These are phyloP conservation scores for Punctularia strigosozonata DNA, from an alignment of 768 basidiomycete genomes.

Conservation along the genomic window DNA sequence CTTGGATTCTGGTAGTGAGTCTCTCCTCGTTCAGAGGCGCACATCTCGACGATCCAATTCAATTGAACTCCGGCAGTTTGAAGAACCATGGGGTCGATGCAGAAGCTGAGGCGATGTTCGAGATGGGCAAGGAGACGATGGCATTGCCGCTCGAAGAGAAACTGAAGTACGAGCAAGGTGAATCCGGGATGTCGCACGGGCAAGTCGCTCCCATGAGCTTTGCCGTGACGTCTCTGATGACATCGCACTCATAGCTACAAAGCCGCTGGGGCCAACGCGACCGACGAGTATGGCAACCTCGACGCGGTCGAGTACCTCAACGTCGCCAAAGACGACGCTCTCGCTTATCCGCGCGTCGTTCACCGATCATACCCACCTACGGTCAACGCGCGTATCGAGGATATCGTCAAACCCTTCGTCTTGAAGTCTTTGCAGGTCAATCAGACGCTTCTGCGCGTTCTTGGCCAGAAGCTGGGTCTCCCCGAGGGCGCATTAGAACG, in stretches of 20 bases:
- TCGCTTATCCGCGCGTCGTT: constrained; percentile 12
- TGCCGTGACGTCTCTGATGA: neutral
- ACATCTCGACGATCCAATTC: no score
- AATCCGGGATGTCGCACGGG: constrained; percentile 30
- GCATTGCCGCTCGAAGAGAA: constrained; percentile 43
- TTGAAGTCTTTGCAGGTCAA: constrained; percentile 14
- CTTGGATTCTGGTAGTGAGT: constrained; percentile 63
- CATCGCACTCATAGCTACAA: constrained; percentile 34
- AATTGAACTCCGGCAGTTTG: constrained; percentile 21
- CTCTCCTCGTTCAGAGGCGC: neutral
- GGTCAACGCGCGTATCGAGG: constrained; percentile 12
- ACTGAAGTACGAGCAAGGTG: constrained; percentile 45
- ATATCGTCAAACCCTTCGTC: constrained; percentile 11
- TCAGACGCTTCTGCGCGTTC: constrained; percentile 16
- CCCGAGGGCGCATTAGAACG: constrained; percentile 17
- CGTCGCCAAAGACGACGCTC: constrained; percentile 22
- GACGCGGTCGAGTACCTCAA: constrained; percentile 22
- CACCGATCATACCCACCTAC: constrained; percentile 18
- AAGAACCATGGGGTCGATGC: constrained; percentile 44
- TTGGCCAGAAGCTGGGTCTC: constrained; percentile 21
- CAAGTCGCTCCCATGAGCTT: constrained; percentile 7
- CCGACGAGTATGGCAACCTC: constrained; percentile 17
- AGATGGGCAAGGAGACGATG: constrained; percentile 43
- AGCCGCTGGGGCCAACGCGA: constrained; percentile 25
- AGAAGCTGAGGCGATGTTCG: constrained; percentile 39